phyloP scores from a whole-genome alignment of 345 rosid species.

The Bruguiera sexangula region DNA sequence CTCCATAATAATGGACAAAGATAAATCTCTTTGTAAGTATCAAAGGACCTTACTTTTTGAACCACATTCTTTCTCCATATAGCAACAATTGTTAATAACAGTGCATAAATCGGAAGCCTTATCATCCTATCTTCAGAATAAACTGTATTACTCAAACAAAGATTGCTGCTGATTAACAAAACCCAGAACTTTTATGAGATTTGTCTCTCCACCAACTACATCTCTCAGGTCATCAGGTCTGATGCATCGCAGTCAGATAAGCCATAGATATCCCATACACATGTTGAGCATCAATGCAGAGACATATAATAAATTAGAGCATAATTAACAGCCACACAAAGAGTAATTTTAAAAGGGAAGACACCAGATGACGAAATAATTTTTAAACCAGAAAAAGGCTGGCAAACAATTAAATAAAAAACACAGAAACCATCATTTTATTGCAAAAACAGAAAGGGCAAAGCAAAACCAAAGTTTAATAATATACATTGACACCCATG shows the following conservation, averaged over 20 bases:
- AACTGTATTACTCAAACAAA: conserved; percentile 5
- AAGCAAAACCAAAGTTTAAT: not conserved
- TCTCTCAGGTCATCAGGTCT: conserved; percentile 5
- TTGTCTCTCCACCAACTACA: not conserved
- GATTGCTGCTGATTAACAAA: not conserved
- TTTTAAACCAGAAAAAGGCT: conserved; percentile 1
- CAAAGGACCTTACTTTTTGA: not conserved
- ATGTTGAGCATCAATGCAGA: not conserved
- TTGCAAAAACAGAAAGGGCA: conserved; percentile 8
- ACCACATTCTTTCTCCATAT: not conserved
- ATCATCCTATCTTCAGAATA: not conserved
- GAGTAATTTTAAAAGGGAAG: not conserved
- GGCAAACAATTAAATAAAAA: conserved; percentile 1
- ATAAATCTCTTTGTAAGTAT: too few species aligned
- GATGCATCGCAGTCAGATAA: conserved; percentile 17
- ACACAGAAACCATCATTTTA: conserved; percentile 17
- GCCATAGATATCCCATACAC: not conserved
- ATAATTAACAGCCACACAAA: not conserved
- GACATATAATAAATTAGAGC: not conserved
- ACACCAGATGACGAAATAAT: not conserved
- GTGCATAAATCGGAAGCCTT: not conserved
- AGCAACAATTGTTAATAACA: not conserved
- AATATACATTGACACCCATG: conserved; percentile 15
- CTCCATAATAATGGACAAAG: too few species aligned
- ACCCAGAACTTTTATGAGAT: not conserved